A percentile compares a stretch with the other conserved stretches of the same genome.
Conservation (phyloP, 768 basidiomycete species). For the Flagelloscypha sp. region DNA sequence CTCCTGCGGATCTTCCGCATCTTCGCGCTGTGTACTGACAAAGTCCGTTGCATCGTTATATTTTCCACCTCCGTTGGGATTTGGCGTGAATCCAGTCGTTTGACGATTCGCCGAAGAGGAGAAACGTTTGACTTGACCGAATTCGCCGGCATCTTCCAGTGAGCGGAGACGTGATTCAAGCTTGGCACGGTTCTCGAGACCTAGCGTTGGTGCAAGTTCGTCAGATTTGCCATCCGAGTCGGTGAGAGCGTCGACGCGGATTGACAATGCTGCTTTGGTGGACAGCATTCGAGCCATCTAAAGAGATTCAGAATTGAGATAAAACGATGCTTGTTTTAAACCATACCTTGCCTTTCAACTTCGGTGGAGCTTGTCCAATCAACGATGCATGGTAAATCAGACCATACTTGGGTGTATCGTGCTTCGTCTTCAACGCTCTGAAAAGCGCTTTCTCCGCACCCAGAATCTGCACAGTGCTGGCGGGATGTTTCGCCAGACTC, state of each 20-base stretch:
- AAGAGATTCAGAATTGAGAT: conserved; percentile 1
- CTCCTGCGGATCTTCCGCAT: conserved; percentile 71
- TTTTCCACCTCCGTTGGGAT: too few relatives aligned
- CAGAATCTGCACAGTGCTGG: conserved; percentile 71
- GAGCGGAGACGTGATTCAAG: conserved; percentile 89
- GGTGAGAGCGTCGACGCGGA: conserved; percentile 95
- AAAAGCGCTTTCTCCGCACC: conserved; percentile 75
- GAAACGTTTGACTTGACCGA: conserved; percentile 61
- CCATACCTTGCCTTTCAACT: conserved; percentile 90
- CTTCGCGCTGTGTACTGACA: conserved; percentile 77
- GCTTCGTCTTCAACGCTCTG: conserved; percentile 71
- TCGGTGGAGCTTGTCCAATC: conserved; percentile 94
- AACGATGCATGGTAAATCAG: conserved; percentile 98
- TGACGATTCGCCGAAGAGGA: conserved; percentile 59
- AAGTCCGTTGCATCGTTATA: conserved; percentile 89
- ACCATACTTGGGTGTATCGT: conserved; percentile 98
- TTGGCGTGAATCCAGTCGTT: conserved; percentile 67
- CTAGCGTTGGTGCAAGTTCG: conserved; percentile 72
- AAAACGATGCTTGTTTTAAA: neutral
- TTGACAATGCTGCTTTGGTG: conserved; percentile 93
- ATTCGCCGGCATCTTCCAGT: conserved; percentile 77
- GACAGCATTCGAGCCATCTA: conserved; percentile 99
- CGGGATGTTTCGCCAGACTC: conserved; percentile 66
- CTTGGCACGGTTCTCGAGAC: conserved; percentile 89
- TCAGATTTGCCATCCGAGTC: conserved; percentile 89